Evolutionary conservation across 2,329 filamentous ascomycete species (phyloP), one percentile per base, ranked within the genome.

Genomic region (Fusarium sp.): DNA sequence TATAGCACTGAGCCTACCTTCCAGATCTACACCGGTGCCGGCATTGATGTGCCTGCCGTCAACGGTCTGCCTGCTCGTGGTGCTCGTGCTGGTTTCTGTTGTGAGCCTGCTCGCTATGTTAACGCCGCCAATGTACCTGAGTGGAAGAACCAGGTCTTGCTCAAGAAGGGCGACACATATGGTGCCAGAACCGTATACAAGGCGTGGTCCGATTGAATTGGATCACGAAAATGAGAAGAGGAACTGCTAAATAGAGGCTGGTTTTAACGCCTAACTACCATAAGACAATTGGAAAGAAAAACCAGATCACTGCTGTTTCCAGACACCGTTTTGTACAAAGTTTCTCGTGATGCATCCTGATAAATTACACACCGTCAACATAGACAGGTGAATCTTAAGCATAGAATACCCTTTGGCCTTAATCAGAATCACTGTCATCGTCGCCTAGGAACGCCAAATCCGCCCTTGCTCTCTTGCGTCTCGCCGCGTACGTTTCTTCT

Each of bases 11-110:
- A 98, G 85, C 96, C 96, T 1, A 93, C 94, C 0, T 98, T 98
- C 86, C 95, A 98, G 82, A 97, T 98, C 84, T 98, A 98, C 83
- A 97, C 94, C 0, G 96, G 95, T 73, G 92, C 93, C 79, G 92
- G 91, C 78, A 94, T 97, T 73, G 85, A 96, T 76, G 92, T 97
- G 18, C 92, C 93, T 0, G 91, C 85, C 35, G 85, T 90, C 7
- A 86, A 85, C n/a, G 86, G 86, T 5, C 81, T 88, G 33, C 89
- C 92, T 1, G 90, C 91, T 2, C 88, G 93, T 54, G 89, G 87
- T 0, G 79, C 89, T 8, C 88, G 94, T 54, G 90, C 91, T 48
- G 95, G 93, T 0, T 97, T 98, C 84, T 97, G 94, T 81, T 91
- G 97, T 46, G 96, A 99, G 86, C 95, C 95, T 0, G 93, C 93